Evolutionary conservation across 1,139 yeast species (phyloP), one percentile per base, ranked within the genome.

Genomic region (Saccharomyces hybrid): DNA sequence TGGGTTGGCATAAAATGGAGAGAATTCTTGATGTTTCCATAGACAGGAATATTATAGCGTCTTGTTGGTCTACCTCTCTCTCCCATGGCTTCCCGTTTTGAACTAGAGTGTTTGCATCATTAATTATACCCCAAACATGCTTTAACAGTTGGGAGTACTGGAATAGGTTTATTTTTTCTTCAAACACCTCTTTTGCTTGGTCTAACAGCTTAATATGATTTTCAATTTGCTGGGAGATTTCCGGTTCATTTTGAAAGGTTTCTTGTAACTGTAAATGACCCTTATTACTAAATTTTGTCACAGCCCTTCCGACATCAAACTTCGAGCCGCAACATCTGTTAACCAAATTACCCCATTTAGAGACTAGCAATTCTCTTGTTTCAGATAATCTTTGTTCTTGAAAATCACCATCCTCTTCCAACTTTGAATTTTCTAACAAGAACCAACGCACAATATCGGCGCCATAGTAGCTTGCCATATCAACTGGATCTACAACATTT

Each of bases 401-500:
- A 66, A 84, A 93, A 63, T 90, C 91, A 59, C 91, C 82, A 71
- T 93, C 99, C 49, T 80, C 78, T 48, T 81, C 85, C 48, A 91
- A 72, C 52, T 83, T 83, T 1, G 96, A 86, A 67, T 86, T 84
- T 62, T 85, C 89, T 69, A 85, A 78, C 57, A 93, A 72, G 67
- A 85, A 90, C 71, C 88, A 84, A 58, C 97, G 75, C 48, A 89
- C 74, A 0, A 89, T 74, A 69, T 91, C 98, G 20, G 79, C 72
- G 0, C 91, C 96, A 63, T 86, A 86, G 54, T 75, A 69, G 0
- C 79, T 75, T 23, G 81, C 74, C 27, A 86, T 77, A 14, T 75
- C 79, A 25, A 86, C 67, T 0, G 99, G 99, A 65, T 95, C 97
- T 8, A 93, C 96, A 13, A 93, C 98, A 68, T 93, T 93, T 0